Conservation (phyloP, 208 protist species). For the Angomonas desouzai region DNA sequence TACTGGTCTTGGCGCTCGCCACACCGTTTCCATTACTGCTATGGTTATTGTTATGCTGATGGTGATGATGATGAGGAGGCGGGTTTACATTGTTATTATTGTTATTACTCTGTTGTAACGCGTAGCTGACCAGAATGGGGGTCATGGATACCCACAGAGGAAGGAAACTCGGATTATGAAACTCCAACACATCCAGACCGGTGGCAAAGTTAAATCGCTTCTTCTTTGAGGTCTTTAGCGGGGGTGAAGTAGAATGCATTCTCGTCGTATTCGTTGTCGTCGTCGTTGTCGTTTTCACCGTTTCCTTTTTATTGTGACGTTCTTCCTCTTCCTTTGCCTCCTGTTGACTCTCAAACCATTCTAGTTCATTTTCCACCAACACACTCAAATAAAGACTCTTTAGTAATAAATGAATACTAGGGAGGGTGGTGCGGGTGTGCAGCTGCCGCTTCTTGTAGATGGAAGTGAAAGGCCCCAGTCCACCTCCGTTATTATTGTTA, state of each 20-base stretch:
- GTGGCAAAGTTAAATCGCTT: background rate
- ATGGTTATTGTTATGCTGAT: background rate
- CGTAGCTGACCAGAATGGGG: background rate
- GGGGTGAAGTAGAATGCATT: background rate
- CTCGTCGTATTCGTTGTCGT: background rate
- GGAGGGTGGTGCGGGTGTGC: conserved; percentile 65
- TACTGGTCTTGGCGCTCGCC: conserved; percentile 4
- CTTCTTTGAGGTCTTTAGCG: background rate
- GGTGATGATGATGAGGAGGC: too few relatives aligned
- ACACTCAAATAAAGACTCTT: conserved; percentile 76
- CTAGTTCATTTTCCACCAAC: conserved; percentile 37
- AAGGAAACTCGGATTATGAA: background rate
- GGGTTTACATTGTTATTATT: too few relatives aligned
- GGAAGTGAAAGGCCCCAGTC: conserved; percentile 65
- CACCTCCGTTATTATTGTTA: conserved; percentile 21
- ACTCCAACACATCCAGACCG: background rate
- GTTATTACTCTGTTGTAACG: conserved; percentile 3
- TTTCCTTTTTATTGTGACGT: background rate
- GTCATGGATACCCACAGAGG: background rate
- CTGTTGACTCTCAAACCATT: conserved; percentile 11
- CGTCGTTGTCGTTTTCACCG: background rate
- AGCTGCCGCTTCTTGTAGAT: conserved; percentile 47
- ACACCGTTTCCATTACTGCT: background rate
- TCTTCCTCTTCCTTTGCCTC: background rate
- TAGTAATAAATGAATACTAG: conserved; percentile 57